Conservation (phyloP, 148 eudicot genomes). For the Beta vulgaris region DNA sequence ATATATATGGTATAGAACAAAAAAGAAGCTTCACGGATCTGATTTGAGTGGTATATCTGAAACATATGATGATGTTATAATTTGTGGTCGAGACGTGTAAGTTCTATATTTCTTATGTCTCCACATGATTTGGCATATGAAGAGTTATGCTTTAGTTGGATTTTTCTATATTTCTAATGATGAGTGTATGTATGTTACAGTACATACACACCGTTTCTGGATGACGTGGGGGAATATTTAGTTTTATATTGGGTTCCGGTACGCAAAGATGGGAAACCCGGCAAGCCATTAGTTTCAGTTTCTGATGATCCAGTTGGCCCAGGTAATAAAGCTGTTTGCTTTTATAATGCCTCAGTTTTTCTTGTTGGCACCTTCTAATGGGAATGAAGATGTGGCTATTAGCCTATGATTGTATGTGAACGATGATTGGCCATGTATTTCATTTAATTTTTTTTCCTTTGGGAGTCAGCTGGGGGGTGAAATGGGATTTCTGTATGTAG, state of each 20-base stretch:
- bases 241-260: conserved; percentile 87
- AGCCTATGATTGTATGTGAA: neutral
- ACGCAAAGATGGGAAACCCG: conserved; percentile 80
- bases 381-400: neutral
- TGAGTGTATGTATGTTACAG: conserved; percentile 39
- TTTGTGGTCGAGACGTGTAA: conserved; percentile 64
- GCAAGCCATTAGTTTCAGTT: conserved; percentile 65
- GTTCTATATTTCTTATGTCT: conserved; percentile 26
- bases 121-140: neutral
- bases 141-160: conserved; percentile 3
- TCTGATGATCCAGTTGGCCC: conserved; percentile 67
- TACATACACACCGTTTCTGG: conserved; percentile 72
- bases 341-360: neutral
- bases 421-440: neutral
- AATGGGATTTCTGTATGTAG: neutral
- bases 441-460: neutral
- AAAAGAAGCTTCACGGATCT: conserved; percentile 47
- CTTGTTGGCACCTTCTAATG: neutral
- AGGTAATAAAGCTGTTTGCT: conserved; percentile 38
- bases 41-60: conserved; percentile 49
- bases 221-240: conserved; percentile 83
- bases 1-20: conserved; percentile 76
- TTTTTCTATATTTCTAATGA: conserved; percentile 5
- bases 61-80: conserved; percentile 37
- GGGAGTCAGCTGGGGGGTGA: neutral